A percentile compares a stretch with the other conserved stretches of the same genome.
These are phyloP conservation scores for Ambispora gerdemannii DNA, from an alignment of 192 early-diverging fungal genomes.

Conservation along the genomic window DNA sequence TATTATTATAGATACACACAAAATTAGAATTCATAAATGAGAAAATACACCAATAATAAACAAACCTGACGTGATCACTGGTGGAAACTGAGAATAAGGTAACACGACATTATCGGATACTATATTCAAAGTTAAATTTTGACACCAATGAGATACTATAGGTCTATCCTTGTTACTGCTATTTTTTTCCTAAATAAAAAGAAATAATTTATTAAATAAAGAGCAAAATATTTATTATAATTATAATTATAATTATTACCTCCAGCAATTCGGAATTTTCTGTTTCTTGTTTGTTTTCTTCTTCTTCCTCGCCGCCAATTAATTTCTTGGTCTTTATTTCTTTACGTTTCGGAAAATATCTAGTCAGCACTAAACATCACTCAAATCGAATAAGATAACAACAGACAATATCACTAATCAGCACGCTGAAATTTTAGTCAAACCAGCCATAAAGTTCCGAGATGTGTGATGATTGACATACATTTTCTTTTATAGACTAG, in stretches of 20 bases:
- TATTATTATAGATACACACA: not conserved
- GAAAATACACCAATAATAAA: conserved; percentile 4
- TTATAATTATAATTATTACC: not conserved
- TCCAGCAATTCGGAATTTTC: not conserved
- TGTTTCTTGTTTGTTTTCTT: conserved; percentile 33
- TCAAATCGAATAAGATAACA: too few relatives aligned
- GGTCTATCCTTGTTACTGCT: not conserved
- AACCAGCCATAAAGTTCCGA: not conserved
- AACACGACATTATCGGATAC: conserved; percentile 50
- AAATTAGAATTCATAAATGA: not conserved
- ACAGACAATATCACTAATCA: conserved; percentile 10
- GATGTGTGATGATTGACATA: conserved; percentile 30
- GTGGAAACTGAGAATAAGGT: conserved; percentile 45
- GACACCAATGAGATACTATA: conserved; percentile 74
- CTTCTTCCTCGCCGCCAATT: conserved; percentile 35
- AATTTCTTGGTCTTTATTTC: conserved; percentile 55
- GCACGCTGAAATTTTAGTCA: not conserved
- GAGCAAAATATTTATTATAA: too few relatives aligned
- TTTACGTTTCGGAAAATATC: conserved; percentile 46
- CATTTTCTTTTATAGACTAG: conserved; percentile 51
- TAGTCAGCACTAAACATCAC: conserved; percentile 49
- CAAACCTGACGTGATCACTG: conserved; percentile 54
- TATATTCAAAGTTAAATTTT: conserved; percentile 68
- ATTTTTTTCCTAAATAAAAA: not conserved
- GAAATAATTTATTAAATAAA: too few relatives aligned